Base-by-base conservation (phyloP, 257 asterid genomes). In the Orobanche coerulescens region DNA sequence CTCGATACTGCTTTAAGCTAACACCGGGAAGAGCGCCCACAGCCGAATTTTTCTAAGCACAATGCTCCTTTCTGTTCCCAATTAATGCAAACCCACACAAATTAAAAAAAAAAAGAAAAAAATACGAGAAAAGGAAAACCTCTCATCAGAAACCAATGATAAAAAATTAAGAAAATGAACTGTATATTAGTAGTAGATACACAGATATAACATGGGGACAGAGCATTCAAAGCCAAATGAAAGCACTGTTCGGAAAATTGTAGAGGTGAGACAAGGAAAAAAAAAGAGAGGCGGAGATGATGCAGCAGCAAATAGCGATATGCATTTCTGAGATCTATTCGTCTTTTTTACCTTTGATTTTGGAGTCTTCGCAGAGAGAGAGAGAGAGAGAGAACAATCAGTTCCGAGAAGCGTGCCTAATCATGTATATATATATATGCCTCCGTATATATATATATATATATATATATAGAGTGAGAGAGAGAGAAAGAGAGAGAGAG, bases 21-120 rank as follows among this genome's bases (percentile, higher is more conserved):
- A 65, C 44, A 69, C 72, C 81, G 75, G 73, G 76, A 73, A 76
- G 64, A 49, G 81, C 59, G 76, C 76, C 50, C 62, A 61, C 68
- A 57, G 82, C 82, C 79, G 76, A 71, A 47, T 62, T 64, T 50
- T 31, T 49, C 22, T 62, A 36, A 39, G 66, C 44, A 65, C 64
- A 54, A 18, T n/a, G 15, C 24, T 31, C 53, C 36, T 50, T 64
- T 47, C 43, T 67, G 36, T 72, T 65, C 80, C 64, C 48, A 66
- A 67, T 71, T 54, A 78, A 62, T 74, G 80, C 78, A 23, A 54
- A 31, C 68, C 36, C 49, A 42, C 49, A 42, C 3, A 42, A 4
- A 42, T 3, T 4, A 5, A 42, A 6, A 42, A 4, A 42, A 10
- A 40, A 10, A 40, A 61, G 56, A 53, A 59, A 25, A 26, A 42